These are phyloP conservation scores for Alternaria tenuissima DNA, from an alignment of 2,329 filamentous ascomycete genomes.

Conservation along the genomic window DNA sequence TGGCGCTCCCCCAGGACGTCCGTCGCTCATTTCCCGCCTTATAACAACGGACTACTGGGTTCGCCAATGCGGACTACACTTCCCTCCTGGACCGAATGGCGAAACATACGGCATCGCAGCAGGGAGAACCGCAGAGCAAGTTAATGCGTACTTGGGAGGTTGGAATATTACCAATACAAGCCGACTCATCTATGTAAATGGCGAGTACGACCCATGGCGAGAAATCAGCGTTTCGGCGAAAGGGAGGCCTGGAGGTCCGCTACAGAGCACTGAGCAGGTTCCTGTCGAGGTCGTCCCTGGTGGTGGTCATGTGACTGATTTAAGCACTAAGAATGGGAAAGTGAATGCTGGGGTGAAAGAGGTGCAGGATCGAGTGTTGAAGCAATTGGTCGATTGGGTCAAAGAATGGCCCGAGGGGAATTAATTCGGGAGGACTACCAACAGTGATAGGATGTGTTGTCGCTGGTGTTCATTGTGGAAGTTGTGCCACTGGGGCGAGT, in stretches of 20 bases:
- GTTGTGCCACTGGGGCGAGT: no score
- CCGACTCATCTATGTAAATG: neutral
- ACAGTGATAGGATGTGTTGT: neutral
- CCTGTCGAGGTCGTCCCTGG: neutral
- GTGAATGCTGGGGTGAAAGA: conserved; percentile 1
- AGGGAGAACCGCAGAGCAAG: neutral
- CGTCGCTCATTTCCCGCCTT: neutral
- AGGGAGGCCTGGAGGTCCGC: neutral
- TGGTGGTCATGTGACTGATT: neutral
- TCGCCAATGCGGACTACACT: neutral
- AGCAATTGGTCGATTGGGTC: neutral
- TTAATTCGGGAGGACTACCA: neutral
- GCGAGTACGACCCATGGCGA: neutral
- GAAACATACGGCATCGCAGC: neutral
- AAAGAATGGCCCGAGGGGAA: neutral
- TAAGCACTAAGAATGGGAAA: neutral
- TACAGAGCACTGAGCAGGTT: neutral
- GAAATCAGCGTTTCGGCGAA: neutral
- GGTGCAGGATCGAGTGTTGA: conserved; percentile 1
- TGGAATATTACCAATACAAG: neutral
- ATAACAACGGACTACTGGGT: neutral
- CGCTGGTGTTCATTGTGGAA: no score
- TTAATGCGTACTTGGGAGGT: neutral
- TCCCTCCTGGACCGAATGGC: neutral
- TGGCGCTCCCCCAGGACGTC: neutral